These are phyloP conservation scores for Penicillium coprophilum DNA, from an alignment of 495 filamentous ascomycete species.

Conservation along the genomic window DNA sequence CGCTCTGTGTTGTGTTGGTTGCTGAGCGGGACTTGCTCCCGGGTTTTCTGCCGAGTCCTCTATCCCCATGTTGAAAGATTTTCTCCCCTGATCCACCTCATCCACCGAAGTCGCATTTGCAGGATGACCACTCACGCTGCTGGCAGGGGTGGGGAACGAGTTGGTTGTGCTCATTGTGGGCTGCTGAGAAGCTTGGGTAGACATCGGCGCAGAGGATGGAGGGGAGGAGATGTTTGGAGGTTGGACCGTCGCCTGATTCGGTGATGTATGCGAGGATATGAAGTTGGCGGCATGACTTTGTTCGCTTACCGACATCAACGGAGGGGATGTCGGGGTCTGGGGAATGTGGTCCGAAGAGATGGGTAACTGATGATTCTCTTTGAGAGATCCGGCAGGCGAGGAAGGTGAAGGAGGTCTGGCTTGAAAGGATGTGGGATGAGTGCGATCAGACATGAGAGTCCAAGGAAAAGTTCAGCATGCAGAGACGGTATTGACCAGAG, in stretches of 20 bases:
- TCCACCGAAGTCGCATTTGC: slow-evolving; percentile 32
- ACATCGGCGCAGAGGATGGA: slow-evolving; percentile 48
- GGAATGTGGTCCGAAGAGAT: slow-evolving; percentile 40
- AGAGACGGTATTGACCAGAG: slow-evolving; percentile 10
- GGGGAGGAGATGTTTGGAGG: slow-evolving; percentile 43
- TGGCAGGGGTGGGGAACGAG: slow-evolving; percentile 49
- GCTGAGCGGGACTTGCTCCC: slow-evolving; percentile 21
- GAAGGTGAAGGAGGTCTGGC: slow-evolving; percentile 46
- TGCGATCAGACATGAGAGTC: slow-evolving; percentile 48
- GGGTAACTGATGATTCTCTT: slow-evolving; percentile 36
- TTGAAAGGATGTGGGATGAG: slow-evolving; percentile 38
- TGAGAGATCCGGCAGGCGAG: slow-evolving; percentile 41
- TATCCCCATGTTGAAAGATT: slow-evolving; percentile 27
- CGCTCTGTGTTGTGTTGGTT: slow-evolving; percentile 33
- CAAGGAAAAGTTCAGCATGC: slow-evolving; percentile 16
- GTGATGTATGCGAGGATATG: slow-evolving; percentile 47
- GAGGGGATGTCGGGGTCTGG: slow-evolving; percentile 50
- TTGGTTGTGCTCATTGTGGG: slow-evolving; percentile 42
- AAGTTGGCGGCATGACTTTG: slow-evolving; percentile 49
- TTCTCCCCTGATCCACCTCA: slow-evolving; percentile 34
- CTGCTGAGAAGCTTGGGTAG: slow-evolving; percentile 48
- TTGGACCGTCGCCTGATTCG: slow-evolving; percentile 46
- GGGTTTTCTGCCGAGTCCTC: slow-evolving; percentile 25
- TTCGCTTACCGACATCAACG: slow-evolving; percentile 55
- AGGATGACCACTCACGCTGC: slow-evolving; percentile 43